Percentiles rank a stretch among this genome's conserved stretches.
Conservation (phyloP, 2,329 filamentous ascomycete genomes). For the Cytospora schulzeri region DNA sequence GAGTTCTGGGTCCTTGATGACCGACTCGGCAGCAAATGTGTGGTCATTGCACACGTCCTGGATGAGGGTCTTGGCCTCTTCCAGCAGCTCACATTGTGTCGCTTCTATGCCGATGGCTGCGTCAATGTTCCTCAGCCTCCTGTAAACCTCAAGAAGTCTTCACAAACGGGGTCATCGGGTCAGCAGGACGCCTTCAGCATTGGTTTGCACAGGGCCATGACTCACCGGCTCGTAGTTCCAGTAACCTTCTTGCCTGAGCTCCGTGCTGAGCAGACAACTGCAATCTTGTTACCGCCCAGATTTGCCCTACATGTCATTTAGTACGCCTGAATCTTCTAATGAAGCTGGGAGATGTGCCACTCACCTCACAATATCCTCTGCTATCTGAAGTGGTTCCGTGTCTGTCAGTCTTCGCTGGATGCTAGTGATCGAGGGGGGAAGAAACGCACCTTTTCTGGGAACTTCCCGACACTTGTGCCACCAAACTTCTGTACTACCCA, state of each 20-base stretch:
- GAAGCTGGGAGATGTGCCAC: slow-evolving; percentile 28
- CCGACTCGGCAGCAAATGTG: slow-evolving; percentile 66
- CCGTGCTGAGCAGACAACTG: slow-evolving; percentile 92
- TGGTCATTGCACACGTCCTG: slow-evolving; percentile 83
- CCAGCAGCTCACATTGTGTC: slow-evolving; percentile 55
- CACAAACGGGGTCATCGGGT: slow-evolving; percentile 2
- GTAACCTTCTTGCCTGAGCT: slow-evolving; percentile 93
- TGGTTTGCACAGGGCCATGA: slow-evolving; percentile 34
- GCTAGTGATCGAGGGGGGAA: slow-evolving; percentile 33
- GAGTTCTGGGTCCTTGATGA: slow-evolving; percentile 60
- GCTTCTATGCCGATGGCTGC: slow-evolving; percentile 55
- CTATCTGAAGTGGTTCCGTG: slow-evolving; percentile 47
- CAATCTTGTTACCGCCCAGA: slow-evolving; percentile 72
- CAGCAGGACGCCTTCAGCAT: neutral
- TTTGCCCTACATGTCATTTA: slow-evolving; percentile 49
- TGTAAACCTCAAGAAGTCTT: slow-evolving; percentile 62
- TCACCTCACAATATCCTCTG: slow-evolving; percentile 69
- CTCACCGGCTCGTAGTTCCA: slow-evolving; percentile 92
- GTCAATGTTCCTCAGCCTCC: slow-evolving; percentile 57
- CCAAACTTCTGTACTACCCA: slow-evolving; percentile 97
- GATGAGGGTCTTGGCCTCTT: slow-evolving; percentile 73
- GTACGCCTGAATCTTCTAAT: slow-evolving; percentile 15
- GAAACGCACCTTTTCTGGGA: slow-evolving; percentile 64
- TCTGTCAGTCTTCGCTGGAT: slow-evolving; percentile 23
- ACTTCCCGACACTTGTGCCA: slow-evolving; percentile 94